These are phyloP conservation scores for Hypoxylon sp. DNA, from an alignment of 2,329 filamentous ascomycete genomes.

Conservation along the genomic window DNA sequence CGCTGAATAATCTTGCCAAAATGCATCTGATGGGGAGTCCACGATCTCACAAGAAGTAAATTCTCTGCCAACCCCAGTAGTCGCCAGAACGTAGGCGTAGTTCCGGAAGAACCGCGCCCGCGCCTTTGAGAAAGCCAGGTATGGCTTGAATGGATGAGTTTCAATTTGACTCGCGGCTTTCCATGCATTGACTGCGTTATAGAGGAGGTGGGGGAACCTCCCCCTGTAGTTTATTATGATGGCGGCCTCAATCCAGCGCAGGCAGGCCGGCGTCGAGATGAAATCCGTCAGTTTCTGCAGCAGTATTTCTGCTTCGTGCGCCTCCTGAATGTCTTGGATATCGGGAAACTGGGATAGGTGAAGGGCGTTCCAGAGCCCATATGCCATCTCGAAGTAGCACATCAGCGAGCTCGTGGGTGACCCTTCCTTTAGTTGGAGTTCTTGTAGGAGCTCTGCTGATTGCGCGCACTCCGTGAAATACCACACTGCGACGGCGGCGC, in stretches of 20 bases:
- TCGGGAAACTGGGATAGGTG: conserved; percentile 18
- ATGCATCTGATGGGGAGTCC: conserved; percentile 16
- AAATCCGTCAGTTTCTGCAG: conserved; percentile 27
- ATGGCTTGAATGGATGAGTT: conserved; percentile 27
- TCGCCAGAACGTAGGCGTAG: conserved; percentile 26
- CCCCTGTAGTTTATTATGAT: conserved; percentile 40
- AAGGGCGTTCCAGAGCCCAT: conserved; percentile 36
- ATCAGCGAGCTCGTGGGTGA: background rate
- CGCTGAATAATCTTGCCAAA: conserved; percentile 15
- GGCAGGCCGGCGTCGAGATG: conserved; percentile 30
- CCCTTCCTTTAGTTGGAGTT: conserved; percentile 25
- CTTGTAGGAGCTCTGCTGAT: conserved; percentile 23
- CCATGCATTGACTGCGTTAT: conserved; percentile 34
- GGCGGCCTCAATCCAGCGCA: conserved; percentile 37
- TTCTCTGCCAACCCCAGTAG: conserved; percentile 26
- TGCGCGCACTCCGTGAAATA: conserved; percentile 35
- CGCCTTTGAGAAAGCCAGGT: conserved; percentile 25
- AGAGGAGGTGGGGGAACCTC: conserved; percentile 32
- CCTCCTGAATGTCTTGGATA: conserved; percentile 25
- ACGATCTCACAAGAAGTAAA: conserved; percentile 30
- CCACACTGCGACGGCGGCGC: conserved; percentile 34
- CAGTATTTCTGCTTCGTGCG: conserved; percentile 14
- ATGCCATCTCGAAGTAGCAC: conserved; percentile 41
- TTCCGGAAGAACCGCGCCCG: conserved; percentile 26
- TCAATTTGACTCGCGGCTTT: conserved; percentile 13